Base-by-base conservation (phyloP, 768 basidiomycete species). In the Lepiota brunneoincarnata region DNA sequence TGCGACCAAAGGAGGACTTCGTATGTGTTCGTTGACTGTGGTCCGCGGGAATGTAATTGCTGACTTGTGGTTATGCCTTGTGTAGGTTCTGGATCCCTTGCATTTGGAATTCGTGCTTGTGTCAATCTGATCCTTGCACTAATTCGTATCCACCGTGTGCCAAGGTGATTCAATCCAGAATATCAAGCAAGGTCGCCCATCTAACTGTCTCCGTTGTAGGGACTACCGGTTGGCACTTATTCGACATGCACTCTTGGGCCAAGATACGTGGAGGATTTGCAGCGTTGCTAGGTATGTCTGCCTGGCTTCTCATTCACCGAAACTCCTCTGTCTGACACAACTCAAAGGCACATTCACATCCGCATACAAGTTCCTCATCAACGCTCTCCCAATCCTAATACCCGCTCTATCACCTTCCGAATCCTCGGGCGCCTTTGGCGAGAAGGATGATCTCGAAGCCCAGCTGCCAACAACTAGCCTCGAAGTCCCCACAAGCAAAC, bases 181-280 rank as follows among this genome's bases (percentile, higher is more conserved):
- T 42, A 36, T 10, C 37, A 14, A 7, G 2, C 14, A 34, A 14
- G 14, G 11, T 23, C 53, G 40, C 28, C 14, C 35, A 38, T 38
- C 37, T 35, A 36, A 24, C 4, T 2, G 9, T 37, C 9, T 43
- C 28, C 10, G 24, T 40, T 31, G 4, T 61, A 93, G 90, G 61
- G 72, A 81, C n/a, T 69, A 79, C 51, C 82, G 88, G 9, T 69
- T 89, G 6, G 69, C 81, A 3, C 67, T 93, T 20, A 76, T 97
- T 46, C 81, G 87, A 3, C 89, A 82, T 71, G 94, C 93, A 0
- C 73, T 96, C 40, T 90, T 97, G 59, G 93, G 93, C 0, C 58
- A 74, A 38, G 94, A 97, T 63, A 86, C 91, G 0, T 79, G 88
- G 63, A 75, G 94, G 17, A n/a, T 95, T 96, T 58, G 91, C 86